Evolutionary conservation across 1,139 yeast genomes (phyloP).

Genomic region (Debaryomyces sp.): DNA sequence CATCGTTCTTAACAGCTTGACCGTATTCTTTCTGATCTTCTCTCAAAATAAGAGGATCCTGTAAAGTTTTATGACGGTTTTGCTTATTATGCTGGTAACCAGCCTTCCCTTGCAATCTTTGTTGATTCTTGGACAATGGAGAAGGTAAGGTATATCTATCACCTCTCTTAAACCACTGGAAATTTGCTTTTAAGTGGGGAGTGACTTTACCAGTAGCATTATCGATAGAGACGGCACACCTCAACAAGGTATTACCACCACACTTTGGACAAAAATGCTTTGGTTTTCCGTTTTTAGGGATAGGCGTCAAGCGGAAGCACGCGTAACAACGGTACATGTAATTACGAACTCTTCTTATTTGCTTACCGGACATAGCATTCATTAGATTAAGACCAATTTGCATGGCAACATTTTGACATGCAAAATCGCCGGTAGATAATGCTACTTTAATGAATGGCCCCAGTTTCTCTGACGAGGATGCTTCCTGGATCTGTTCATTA

Average conservation of each 20-base stretch:
- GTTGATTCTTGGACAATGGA: slow-evolving; percentile 68
- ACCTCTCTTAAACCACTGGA: slow-evolving; percentile 94
- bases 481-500: slow-evolving; percentile 45
- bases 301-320: slow-evolving; percentile 80
- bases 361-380: slow-evolving; percentile 83
- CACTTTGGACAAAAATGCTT: slow-evolving; percentile 95
- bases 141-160: slow-evolving; percentile 74
- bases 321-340: slow-evolving; percentile 98
- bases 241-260: slow-evolving; percentile 86
- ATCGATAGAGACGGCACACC: slow-evolving; percentile 90
- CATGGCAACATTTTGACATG: slow-evolving; percentile 92
- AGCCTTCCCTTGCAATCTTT: slow-evolving; percentile 65
- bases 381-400: slow-evolving; percentile 87
- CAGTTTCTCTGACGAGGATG: slow-evolving; percentile 22
- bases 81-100: slow-evolving; percentile 71
- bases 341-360: slow-evolving; percentile 81
- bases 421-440: slow-evolving; percentile 93
- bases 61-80: slow-evolving; percentile 55
- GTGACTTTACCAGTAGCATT: slow-evolving; percentile 77
- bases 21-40: slow-evolving; percentile 96
- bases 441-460: slow-evolving; percentile 63
- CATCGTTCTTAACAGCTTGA: slow-evolving; percentile 82
- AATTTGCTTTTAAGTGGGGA: slow-evolving; percentile 89
- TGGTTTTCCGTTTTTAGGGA: slow-evolving; percentile 74
- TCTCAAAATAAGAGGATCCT: slow-evolving; percentile 62